A percentile compares a stretch with the other conserved stretches of the same genome.
phyloP scores from a whole-genome alignment of 306 rosid genomes.

The Prunus mira region DNA sequence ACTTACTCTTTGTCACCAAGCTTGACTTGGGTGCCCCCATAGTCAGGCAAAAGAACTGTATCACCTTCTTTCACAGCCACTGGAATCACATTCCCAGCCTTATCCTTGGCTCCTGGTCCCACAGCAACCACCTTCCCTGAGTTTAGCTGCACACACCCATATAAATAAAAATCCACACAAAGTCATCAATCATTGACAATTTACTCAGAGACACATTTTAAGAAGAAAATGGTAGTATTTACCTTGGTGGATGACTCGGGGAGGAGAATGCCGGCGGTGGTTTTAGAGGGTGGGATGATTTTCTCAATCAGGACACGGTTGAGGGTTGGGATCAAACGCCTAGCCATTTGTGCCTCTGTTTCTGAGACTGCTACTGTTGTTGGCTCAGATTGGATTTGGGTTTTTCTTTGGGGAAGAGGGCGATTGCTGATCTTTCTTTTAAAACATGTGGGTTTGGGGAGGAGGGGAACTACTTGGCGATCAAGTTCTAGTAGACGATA shows the following conservation, averaged over 20 bases:
- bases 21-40: constrained; percentile 81
- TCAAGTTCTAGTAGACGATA: constrained; percentile 31
- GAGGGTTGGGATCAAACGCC: constrained; percentile 71
- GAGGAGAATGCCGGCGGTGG: constrained; percentile 76
- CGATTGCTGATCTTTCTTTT: constrained; percentile 1
- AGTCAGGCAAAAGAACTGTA: constrained; percentile 85
- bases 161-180: neutral
- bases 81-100: constrained; percentile 62
- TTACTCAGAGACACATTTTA: neutral
- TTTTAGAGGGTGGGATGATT: constrained; percentile 73
- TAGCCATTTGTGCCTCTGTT: constrained; percentile 50
- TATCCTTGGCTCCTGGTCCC: constrained; percentile 79
- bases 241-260: constrained; percentile 86
- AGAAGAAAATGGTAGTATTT: neutral
- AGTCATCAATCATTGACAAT: neutral
- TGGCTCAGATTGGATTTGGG: neutral
- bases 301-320: constrained; percentile 86
- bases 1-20: constrained; percentile 90
- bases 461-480: neutral
- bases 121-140: constrained; percentile 85
- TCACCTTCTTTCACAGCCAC: constrained; percentile 75
- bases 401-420: neutral
- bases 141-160: constrained; percentile 45
- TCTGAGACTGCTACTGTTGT: constrained; percentile 1
- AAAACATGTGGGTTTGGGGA: neutral